phyloP scores from a whole-genome alignment of 257 asterid species.

The Salvia splendens region DNA sequence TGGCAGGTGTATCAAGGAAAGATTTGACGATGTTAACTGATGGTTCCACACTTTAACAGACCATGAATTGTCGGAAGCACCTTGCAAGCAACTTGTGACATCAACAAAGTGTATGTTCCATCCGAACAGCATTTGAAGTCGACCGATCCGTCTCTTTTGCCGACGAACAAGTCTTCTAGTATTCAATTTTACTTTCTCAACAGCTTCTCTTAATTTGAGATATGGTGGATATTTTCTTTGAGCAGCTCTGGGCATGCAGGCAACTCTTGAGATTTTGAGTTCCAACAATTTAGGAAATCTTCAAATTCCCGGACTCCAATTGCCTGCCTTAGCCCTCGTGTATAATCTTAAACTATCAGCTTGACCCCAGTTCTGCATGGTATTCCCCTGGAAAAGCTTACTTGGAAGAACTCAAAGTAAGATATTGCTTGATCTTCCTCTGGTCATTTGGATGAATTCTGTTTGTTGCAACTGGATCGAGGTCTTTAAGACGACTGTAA shows the following conservation, averaged over 20 bases:
- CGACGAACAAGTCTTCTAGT: constrained; percentile 89
- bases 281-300: constrained; percentile 51
- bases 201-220: constrained; percentile 60
- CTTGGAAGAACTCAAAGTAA: constrained; percentile 77
- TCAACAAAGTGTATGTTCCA: constrained; percentile 76
- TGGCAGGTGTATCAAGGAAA: constrained; percentile 45
- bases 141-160: constrained; percentile 70
- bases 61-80: constrained; percentile 59
- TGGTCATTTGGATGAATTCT: constrained; percentile 91
- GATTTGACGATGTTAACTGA: constrained; percentile 52
- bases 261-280: constrained; percentile 31
- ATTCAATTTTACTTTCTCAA: constrained; percentile 67
- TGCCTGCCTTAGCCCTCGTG: constrained; percentile 86
- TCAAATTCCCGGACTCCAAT: constrained; percentile 92
- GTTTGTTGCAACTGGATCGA: constrained; percentile 84
- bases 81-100: constrained; percentile 57
- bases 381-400: constrained; percentile 66
- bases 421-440: constrained; percentile 85
- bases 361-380: constrained; percentile 93
- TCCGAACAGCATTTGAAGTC: constrained; percentile 74
- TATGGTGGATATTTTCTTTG: constrained; percentile 37
- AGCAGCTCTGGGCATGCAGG: constrained; percentile 31
- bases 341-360: constrained; percentile 73
- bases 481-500: constrained; percentile 57
- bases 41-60: constrained; percentile 58